phyloP scores from a whole-genome alignment of 176 grass and related monocot species.

The Carex cristatella region DNA sequence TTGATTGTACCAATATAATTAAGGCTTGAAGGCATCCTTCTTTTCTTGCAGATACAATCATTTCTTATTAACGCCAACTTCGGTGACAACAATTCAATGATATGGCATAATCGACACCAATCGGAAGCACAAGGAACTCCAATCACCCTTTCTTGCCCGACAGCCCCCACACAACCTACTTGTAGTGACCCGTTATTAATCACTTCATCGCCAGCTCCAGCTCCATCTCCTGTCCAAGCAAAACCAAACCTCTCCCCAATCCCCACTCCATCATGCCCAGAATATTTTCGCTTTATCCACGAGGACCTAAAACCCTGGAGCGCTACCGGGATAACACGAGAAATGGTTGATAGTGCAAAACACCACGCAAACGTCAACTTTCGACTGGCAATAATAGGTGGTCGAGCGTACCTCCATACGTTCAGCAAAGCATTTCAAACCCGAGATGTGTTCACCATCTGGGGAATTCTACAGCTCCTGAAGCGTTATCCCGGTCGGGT shows the following conservation, averaged over 20 bases:
- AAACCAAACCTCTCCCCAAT: background rate
- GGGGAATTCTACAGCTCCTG: constrained; percentile 78
- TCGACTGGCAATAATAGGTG: constrained; percentile 43
- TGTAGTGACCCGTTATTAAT: background rate
- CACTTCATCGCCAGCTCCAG: background rate
- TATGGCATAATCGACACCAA: background rate
- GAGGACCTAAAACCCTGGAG: constrained; percentile 54
- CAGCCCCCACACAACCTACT: background rate
- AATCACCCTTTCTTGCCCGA: constrained; percentile 16
- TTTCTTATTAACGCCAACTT: background rate
- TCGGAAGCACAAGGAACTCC: background rate
- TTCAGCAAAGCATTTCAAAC: constrained; percentile 53
- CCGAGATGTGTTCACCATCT: constrained; percentile 63
- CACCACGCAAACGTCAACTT: constrained; percentile 42
- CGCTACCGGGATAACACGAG: constrained; percentile 30
- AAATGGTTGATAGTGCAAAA: constrained; percentile 32
- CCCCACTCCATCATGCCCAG: constrained; percentile 26
- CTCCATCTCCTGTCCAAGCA: background rate
- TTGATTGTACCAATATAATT: background rate
- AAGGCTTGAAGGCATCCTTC: background rate
- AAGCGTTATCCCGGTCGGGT: constrained; percentile 60
- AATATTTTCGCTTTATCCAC: constrained; percentile 70
- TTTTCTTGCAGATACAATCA: background rate
- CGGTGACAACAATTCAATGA: background rate
- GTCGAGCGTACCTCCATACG: constrained; percentile 50